These are phyloP conservation scores for Hypoxylon sp. DNA, from an alignment of 2,329 filamentous ascomycete species.

Conservation along the genomic window DNA sequence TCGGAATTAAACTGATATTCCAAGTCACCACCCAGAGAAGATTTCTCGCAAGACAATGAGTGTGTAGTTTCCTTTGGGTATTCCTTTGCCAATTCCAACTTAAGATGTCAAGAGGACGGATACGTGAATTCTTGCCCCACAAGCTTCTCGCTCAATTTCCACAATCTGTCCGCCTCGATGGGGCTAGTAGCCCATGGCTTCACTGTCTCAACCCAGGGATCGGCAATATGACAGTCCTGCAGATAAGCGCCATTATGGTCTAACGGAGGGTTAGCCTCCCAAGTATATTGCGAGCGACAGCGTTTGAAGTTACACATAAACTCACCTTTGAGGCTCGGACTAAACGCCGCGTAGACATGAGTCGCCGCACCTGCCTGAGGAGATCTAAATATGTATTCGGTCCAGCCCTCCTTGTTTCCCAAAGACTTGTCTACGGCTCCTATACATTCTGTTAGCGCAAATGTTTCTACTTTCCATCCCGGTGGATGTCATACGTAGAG, in stretches of 20 bases:
- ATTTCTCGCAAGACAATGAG: no score
- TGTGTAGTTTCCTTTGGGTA: no score
- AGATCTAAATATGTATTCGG: neutral
- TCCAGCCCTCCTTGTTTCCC: conserved; percentile 17
- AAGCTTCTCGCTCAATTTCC: conserved; percentile 54
- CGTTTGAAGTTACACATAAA: neutral
- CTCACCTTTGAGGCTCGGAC: conserved; percentile 33
- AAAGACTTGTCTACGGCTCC: neutral
- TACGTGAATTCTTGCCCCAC: conserved; percentile 52
- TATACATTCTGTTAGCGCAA: neutral
- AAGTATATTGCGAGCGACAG: neutral
- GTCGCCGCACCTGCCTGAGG: conserved; percentile 50
- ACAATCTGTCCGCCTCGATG: conserved; percentile 52
- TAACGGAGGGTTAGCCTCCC: conserved; percentile 4
- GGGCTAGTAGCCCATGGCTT: conserved; percentile 48
- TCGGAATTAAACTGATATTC: neutral
- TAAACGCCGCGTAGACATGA: conserved; percentile 54
- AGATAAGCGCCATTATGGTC: conserved; percentile 51
- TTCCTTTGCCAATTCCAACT: neutral
- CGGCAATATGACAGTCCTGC: conserved; percentile 48
- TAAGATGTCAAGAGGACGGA: neutral
- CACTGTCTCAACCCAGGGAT: conserved; percentile 47
- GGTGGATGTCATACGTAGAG: conserved; percentile 7
- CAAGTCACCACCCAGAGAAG: neutral
- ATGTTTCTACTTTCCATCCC: no score